Conservation (phyloP, 2,329 filamentous ascomycete species). For the Aspergillus pseudotamarii region DNA sequence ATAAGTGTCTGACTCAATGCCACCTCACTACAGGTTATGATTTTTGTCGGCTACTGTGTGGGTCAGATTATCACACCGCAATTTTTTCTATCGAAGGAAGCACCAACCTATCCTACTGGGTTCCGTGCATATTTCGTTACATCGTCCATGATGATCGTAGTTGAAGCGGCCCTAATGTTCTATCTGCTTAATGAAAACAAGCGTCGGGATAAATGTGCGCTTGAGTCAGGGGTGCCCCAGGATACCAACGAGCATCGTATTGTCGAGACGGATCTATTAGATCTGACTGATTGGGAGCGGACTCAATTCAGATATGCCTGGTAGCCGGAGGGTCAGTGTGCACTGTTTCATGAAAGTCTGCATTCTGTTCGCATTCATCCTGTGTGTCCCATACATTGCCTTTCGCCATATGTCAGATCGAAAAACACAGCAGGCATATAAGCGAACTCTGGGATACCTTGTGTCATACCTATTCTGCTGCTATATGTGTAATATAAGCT, state of each 20-base stretch:
- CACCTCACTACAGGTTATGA: not conserved
- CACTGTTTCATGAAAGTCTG: not conserved
- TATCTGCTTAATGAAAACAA: not conserved
- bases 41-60: not conserved
- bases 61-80: conserved; percentile 2
- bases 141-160: not conserved
- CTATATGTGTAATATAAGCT: too few relatives aligned
- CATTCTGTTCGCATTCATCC: not conserved
- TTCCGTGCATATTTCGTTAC: conserved; percentile 4
- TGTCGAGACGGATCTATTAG: not conserved
- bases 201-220: not conserved
- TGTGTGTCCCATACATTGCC: not conserved
- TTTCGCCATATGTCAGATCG: not conserved
- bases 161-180: not conserved
- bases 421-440: not conserved
- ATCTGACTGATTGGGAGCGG: not conserved
- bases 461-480: not conserved
- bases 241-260: not conserved
- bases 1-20: not conserved
- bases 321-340: not conserved
- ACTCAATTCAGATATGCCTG: not conserved
- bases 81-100: not conserved
- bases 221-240: not conserved
- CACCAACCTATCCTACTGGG: not conserved
- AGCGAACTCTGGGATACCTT: not conserved